phyloP scores from a whole-genome alignment of 1,139 yeast genomes.

The Hyphopichia fennica region DNA sequence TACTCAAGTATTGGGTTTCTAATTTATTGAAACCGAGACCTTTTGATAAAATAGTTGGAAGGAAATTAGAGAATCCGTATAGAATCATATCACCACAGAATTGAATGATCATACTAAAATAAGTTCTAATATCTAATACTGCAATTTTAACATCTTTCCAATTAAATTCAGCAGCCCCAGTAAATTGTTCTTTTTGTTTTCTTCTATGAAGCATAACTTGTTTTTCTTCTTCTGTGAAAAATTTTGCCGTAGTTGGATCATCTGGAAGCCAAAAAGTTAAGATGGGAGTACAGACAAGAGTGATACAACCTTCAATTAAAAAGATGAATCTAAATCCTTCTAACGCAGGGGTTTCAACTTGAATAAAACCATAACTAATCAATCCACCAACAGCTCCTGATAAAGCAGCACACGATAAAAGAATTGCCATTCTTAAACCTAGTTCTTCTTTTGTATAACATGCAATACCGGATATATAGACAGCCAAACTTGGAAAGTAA shows the following conservation, averaged over 20 bases:
- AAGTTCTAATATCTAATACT: constrained; percentile 37
- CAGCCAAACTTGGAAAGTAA: constrained; percentile 36
- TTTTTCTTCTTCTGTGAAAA: constrained; percentile 19
- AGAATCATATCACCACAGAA: constrained; percentile 48
- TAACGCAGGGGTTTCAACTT: constrained; percentile 31
- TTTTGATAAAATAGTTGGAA: constrained; percentile 43
- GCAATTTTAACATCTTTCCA: constrained; percentile 42
- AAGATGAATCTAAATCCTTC: constrained; percentile 39
- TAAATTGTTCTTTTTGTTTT: constrained; percentile 21
- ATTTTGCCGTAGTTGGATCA: constrained; percentile 14
- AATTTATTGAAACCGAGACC: constrained; percentile 46
- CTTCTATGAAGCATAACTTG: constrained; percentile 24
- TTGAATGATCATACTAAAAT: constrained; percentile 39
- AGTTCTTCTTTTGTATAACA: constrained; percentile 38
- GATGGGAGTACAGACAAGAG: constrained; percentile 26
- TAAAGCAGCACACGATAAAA: constrained; percentile 41
- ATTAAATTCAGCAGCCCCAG: constrained; percentile 30
- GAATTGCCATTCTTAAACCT: constrained; percentile 41
- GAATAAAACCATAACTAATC: constrained; percentile 40
- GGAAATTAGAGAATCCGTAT: constrained; percentile 49
- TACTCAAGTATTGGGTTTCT: constrained; percentile 48
- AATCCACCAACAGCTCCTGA: constrained; percentile 46
- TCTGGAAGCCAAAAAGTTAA: constrained; percentile 25
- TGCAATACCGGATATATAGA: constrained; percentile 33
- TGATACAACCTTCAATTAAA: constrained; percentile 27